Evolutionary conservation across 2,329 filamentous ascomycete species (phyloP).

Genomic region (Metarhizium brunneum): DNA sequence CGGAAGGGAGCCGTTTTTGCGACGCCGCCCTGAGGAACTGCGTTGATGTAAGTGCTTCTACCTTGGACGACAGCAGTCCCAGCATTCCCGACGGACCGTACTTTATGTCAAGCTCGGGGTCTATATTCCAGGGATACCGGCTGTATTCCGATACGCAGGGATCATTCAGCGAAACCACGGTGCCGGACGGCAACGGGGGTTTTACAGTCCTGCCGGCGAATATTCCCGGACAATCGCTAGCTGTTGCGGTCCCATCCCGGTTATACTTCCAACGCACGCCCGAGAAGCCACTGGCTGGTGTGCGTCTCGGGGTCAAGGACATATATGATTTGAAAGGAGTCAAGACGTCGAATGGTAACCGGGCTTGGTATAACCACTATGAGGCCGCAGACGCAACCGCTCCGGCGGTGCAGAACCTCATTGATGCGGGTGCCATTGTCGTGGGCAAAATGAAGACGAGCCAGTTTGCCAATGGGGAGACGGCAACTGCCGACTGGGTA

Average conservation of each 20-base stretch:
- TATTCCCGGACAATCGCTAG: constrained; percentile 6
- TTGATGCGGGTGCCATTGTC: constrained; percentile 46
- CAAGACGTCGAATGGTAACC: constrained; percentile 42
- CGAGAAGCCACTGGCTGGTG: constrained; percentile 43
- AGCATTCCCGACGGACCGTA: constrained; percentile 10
- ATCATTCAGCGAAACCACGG: constrained; percentile 10
- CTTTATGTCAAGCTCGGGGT: constrained; percentile 7
- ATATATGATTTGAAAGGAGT: constrained; percentile 47
- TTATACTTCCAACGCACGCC: constrained; percentile 41
- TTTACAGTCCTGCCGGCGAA: constrained; percentile 7
- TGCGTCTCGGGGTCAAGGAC: constrained; percentile 50
- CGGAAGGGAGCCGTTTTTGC: background rate
- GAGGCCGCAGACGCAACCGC: constrained; percentile 36
- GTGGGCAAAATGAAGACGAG: constrained; percentile 37
- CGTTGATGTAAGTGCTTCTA: background rate
- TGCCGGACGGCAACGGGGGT: background rate
- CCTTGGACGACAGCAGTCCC: background rate
- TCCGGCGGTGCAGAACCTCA: constrained; percentile 41
- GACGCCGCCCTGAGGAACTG: background rate
- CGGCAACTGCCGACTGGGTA: constrained; percentile 36
- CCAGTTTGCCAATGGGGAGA: constrained; percentile 32
- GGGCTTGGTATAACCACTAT: constrained; percentile 47
- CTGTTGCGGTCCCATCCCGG: constrained; percentile 42
- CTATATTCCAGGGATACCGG: constrained; percentile 10
- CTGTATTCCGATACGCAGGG: constrained; percentile 14